Percentiles rank a stretch among this genome's conserved stretches.
phyloP scores from a whole-genome alignment of 2,329 filamentous ascomycete species.

The Botrytis pseudocinerea region DNA sequence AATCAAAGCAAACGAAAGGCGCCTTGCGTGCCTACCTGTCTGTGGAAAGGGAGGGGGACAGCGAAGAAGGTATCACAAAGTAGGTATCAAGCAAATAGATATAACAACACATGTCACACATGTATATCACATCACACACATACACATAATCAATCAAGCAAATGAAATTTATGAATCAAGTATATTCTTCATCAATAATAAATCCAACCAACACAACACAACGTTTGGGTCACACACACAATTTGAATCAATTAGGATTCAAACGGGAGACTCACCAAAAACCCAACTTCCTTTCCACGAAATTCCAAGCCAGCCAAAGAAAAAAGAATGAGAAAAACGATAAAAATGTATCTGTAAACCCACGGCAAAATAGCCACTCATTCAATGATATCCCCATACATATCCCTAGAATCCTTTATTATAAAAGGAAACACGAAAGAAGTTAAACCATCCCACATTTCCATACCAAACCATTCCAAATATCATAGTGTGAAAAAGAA shows the following conservation, averaged over 20 bases:
- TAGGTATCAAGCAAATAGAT: neutral
- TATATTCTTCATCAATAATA: slow-evolving; percentile 15
- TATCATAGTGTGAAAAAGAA: slow-evolving; percentile 18
- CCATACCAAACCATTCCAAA: slow-evolving; percentile 2
- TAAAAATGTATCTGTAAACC: neutral
- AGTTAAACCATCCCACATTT: slow-evolving; percentile 12
- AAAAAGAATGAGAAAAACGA: slow-evolving; percentile 11
- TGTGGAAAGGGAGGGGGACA: neutral
- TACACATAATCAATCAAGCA: neutral
- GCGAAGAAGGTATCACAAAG: neutral
- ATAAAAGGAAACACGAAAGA: slow-evolving; percentile 9
- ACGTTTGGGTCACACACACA: slow-evolving; percentile 16
- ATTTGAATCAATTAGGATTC: slow-evolving; percentile 10
- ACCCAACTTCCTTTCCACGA: slow-evolving; percentile 23
- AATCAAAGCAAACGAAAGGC: too few species aligned
- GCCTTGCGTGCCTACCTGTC: neutral
- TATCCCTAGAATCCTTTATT: neutral
- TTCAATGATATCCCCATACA: neutral
- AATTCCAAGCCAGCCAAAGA: slow-evolving; percentile 24
- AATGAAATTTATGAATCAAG: neutral
- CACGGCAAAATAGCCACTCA: neutral
- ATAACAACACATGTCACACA: neutral
- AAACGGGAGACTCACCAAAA: slow-evolving; percentile 37
- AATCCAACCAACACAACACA: slow-evolving; percentile 8
- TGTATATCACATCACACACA: neutral